Conservation (phyloP, 78 protist genomes). For the Chrysochromulina tobinii region DNA sequence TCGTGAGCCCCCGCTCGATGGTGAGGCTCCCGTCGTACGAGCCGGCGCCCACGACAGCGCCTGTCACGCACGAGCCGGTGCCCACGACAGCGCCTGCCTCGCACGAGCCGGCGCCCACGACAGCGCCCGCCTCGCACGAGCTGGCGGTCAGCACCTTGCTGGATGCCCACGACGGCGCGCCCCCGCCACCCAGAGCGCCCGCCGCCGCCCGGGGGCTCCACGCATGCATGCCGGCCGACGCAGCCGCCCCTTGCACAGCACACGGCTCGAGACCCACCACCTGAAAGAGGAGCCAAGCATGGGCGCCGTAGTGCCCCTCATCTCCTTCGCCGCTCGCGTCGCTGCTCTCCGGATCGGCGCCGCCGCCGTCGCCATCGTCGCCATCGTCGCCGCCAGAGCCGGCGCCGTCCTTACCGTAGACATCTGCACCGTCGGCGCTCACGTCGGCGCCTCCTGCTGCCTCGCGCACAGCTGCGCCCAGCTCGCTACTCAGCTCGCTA, state of each 20-base stretch:
- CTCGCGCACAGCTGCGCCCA: background rate
- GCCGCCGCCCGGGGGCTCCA: background rate
- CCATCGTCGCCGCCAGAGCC: background rate
- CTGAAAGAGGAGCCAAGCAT: background rate
- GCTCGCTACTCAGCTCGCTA: too few relatives aligned
- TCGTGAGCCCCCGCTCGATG: background rate
- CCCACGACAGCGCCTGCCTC: background rate
- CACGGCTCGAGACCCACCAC: too few relatives aligned
- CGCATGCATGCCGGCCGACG: too few relatives aligned
- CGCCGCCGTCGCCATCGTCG: background rate
- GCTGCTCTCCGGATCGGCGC: background rate
- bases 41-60: background rate
- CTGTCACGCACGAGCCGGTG: background rate
- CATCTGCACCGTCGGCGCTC: background rate
- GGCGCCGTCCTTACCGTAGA: background rate
- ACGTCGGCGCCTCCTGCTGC: background rate
- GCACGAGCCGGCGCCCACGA: background rate
- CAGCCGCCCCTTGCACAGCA: too few relatives aligned
- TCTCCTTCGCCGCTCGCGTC: background rate
- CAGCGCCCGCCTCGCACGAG: background rate
- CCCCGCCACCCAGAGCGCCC: background rate
- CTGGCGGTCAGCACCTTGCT: background rate
- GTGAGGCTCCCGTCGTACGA: background rate
- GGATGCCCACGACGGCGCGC: background rate
- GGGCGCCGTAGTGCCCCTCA: background rate